A percentile compares a stretch with the other conserved stretches of the same genome.
phyloP scores from a whole-genome alignment of 169 alveolate genomes.

The Perkinsus chesapeaki region DNA sequence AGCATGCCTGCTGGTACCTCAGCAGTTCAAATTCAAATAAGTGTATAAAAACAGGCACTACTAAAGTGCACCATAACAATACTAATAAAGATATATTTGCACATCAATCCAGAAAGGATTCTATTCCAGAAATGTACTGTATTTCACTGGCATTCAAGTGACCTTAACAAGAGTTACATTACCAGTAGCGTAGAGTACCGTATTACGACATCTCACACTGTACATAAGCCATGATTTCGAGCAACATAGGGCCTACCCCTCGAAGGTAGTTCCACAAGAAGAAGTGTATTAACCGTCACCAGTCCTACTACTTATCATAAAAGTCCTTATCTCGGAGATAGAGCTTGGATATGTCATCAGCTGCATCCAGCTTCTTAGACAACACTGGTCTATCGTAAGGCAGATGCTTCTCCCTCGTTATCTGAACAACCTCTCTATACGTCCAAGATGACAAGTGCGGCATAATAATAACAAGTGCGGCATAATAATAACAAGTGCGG shows the following conservation, averaged over 20 bases:
- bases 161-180: constrained; percentile 7
- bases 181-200: constrained; percentile 30
- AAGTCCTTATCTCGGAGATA: constrained; percentile 19
- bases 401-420: constrained; percentile 17
- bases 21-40: too few relatives aligned
- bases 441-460: background rate
- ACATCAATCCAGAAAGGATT: too few relatives aligned
- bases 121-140: too few relatives aligned
- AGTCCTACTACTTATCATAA: background rate
- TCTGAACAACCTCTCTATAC: constrained; percentile 24
- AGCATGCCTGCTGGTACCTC: too few relatives aligned
- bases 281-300: too few relatives aligned
- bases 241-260: background rate
- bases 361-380: constrained; percentile 30
- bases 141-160: too few relatives aligned
- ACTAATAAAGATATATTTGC: too few relatives aligned
- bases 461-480: too few relatives aligned
- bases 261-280: too few relatives aligned
- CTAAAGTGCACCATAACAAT: too few relatives aligned
- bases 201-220: background rate
- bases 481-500: too few relatives aligned
- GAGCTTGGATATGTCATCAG: background rate
- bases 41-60: too few relatives aligned
- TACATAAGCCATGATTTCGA: background rate
- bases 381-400: constrained; percentile 38